Evolutionary conservation across 2,329 filamentous ascomycete genomes (phyloP).

Genomic region (Trichoderma asperellum): DNA sequence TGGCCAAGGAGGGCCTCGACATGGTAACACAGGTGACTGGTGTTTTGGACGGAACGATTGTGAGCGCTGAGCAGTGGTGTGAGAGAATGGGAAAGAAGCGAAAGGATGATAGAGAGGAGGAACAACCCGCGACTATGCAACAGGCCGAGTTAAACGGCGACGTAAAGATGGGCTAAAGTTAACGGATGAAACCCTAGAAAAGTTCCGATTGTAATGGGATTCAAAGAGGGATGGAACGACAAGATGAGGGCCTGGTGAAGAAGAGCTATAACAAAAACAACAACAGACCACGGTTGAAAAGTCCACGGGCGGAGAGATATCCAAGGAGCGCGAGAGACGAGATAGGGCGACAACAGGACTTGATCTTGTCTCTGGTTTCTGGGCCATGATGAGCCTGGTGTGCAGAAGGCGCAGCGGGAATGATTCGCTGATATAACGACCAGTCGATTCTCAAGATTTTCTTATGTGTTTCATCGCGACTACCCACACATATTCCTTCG

Average conservation of each 20-base stretch:
- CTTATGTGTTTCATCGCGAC: neutral
- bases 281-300: neutral
- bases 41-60: slow-evolving; percentile 85
- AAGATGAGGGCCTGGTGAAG: neutral
- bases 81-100: slow-evolving; percentile 66
- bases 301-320: neutral
- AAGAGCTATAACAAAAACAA: neutral
- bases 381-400: neutral
- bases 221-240: neutral
- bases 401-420: neutral
- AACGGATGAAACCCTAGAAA: neutral
- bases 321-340: slow-evolving; percentile 4
- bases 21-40: slow-evolving; percentile 92
- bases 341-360: slow-evolving; percentile 19
- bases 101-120: slow-evolving; percentile 36
- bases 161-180: slow-evolving; percentile 37
- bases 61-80: slow-evolving; percentile 91
- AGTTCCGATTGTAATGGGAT: neutral
- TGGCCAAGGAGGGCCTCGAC: slow-evolving; percentile 88
- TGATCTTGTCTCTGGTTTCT: slow-evolving; percentile 11
- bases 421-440: neutral
- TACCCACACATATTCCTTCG: slow-evolving; percentile 3
- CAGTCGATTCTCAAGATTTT: neutral
- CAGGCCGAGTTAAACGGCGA: slow-evolving; percentile 37
- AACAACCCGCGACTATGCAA: slow-evolving; percentile 33